phyloP scores from a whole-genome alignment of 2,329 filamentous ascomycete genomes.

The Ophiocordyceps camponoti-leonardi region DNA sequence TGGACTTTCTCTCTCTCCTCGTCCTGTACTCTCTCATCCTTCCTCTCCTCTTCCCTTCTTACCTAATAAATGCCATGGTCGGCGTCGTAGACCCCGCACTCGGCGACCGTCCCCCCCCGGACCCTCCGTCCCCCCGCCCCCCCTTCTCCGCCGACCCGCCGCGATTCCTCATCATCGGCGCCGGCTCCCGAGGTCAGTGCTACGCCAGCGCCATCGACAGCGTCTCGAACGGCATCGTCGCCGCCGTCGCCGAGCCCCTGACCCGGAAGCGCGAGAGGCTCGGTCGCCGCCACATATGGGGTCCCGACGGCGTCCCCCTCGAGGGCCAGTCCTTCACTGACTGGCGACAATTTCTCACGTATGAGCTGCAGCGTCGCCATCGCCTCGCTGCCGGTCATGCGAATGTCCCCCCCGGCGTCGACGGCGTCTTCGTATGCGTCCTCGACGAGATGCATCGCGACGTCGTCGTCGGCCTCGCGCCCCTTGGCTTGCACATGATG shows the following conservation, averaged over 20 bases:
- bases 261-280: slow-evolving; percentile 58
- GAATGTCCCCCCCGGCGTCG: slow-evolving; percentile 34
- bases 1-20: too few relatives aligned
- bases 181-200: slow-evolving; percentile 58
- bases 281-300: slow-evolving; percentile 59
- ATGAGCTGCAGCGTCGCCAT: slow-evolving; percentile 46
- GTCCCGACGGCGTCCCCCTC: slow-evolving; percentile 20
- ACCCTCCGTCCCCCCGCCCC: slow-evolving; percentile 20
- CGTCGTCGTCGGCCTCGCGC: slow-evolving; percentile 58
- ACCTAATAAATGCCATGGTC: slow-evolving; percentile 5
- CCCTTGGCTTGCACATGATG: slow-evolving; percentile 62
- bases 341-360: slow-evolving; percentile 63
- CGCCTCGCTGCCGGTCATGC: slow-evolving; percentile 29
- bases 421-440: slow-evolving; percentile 49
- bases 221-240: slow-evolving; percentile 50
- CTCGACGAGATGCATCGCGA: slow-evolving; percentile 79
- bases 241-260: slow-evolving; percentile 68
- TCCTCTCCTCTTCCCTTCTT: not conserved
- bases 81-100: slow-evolving; percentile 9
- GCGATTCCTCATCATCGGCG: slow-evolving; percentile 65
- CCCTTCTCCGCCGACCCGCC: slow-evolving; percentile 32
- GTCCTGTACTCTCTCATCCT: too few relatives aligned
- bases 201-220: slow-evolving; percentile 55
- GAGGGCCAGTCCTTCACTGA: slow-evolving; percentile 52
- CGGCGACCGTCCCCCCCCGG: slow-evolving; percentile 4